Conservation (phyloP, 345 rosid genomes). For the Nephelium lappaceum region DNA sequence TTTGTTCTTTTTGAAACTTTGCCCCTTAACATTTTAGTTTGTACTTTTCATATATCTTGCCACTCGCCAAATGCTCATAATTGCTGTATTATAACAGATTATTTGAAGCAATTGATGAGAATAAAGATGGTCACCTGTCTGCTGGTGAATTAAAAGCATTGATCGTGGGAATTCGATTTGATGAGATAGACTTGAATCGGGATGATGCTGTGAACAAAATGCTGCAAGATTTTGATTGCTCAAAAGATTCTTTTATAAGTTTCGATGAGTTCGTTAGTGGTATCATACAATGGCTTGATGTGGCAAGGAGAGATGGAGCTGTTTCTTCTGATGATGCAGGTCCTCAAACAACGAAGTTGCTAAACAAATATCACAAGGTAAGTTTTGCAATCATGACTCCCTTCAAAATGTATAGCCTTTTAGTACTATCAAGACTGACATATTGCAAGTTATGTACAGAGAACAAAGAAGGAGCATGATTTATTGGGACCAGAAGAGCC, state of each 20-base stretch:
- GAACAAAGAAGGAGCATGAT: conserved; percentile 73
- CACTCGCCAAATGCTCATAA: background rate
- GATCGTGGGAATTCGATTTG: conserved; percentile 73
- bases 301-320: conserved; percentile 50
- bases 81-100: conserved; percentile 49
- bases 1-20: background rate
- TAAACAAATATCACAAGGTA: conserved; percentile 58
- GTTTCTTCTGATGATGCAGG: conserved; percentile 37
- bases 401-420: background rate
- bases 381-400: conserved; percentile 21
- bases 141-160: conserved; percentile 64
- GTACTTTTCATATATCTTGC: background rate
- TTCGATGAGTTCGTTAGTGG: conserved; percentile 55
- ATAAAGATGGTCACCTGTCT: conserved; percentile 50
- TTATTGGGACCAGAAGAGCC: conserved; percentile 53
- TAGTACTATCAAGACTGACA: background rate
- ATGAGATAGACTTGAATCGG: conserved; percentile 66
- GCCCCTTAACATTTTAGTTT: conserved; percentile 47
- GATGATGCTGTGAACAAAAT: conserved; percentile 66
- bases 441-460: conserved; percentile 42
- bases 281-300: conserved; percentile 53
- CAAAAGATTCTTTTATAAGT: conserved; percentile 41
- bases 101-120: conserved; percentile 64
- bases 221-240: conserved; percentile 68
- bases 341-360: conserved; percentile 44